Base-by-base conservation (phyloP, 2,329 filamentous ascomycete genomes). In the Fusarium torulosum region DNA sequence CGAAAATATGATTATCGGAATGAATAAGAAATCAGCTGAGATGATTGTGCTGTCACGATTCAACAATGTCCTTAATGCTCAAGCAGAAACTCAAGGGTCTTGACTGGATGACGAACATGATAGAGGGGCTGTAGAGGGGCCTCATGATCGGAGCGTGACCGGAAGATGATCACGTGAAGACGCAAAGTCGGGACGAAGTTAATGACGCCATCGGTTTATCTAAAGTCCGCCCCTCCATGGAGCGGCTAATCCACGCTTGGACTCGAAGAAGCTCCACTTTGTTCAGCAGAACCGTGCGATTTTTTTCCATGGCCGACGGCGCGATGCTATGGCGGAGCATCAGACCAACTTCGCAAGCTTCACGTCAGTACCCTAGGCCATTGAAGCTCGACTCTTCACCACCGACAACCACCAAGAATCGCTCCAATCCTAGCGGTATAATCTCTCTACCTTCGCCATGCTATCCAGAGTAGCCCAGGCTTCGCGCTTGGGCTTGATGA, bases 391-490 rank as follows among this genome's bases (percentile, higher is more conserved):
- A 70, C 33, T 53, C 47, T 56, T 43, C 47, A 31, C 67, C 64
- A 66, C 62, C 56, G 31, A 69, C 31, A 42, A 42, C 55, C 45
- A 31, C 42, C 38, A 59, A 19, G 27, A 53, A 33, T 23, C 31
- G 40, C 51, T 40, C 29, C 38, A 55, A 25, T 40, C 23, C 54
- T 17, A 35, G 46, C 45, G 52, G 53, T 20, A 31, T 23, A 35
- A 44, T 33, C 53, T 47, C 38, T n/a, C 29, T 44, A 17, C 61
- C 13, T 54, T 72, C 73, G 67, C 74, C 77, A 86, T 86, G 67
- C 64, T 83, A 74, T 77, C 75, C 27, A 68, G 74, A 75, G 67
- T 76, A 68, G 76, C 74, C 67, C 73, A 73, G 64, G 74, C 75
- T 58, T 72, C 76, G 59, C 71, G 76, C 67, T 70, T 78, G 71